Evolutionary conservation across 805 yeast species (phyloP).

Genomic region (Novakomyces olei): DNA sequence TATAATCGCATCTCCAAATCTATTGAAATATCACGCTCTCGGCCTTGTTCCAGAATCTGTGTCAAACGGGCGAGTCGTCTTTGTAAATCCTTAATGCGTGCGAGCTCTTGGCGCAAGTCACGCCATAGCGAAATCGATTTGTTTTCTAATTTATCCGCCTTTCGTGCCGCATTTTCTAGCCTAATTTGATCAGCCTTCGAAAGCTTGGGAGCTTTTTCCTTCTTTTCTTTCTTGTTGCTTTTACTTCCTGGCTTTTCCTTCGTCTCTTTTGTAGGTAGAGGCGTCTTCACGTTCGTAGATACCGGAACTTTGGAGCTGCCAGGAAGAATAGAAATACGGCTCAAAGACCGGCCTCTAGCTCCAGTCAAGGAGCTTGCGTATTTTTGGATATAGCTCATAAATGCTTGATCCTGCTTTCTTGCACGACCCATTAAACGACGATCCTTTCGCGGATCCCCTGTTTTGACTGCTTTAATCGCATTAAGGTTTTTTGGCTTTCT

Average conservation of each 20-base stretch:
- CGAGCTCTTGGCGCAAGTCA: neutral
- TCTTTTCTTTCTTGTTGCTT: neutral
- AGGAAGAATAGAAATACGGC: conserved; percentile 1
- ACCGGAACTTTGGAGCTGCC: neutral
- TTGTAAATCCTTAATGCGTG: conserved; percentile 1
- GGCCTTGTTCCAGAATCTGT: neutral
- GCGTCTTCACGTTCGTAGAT: neutral
- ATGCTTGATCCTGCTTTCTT: conserved; percentile 1
- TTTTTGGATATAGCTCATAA: conserved; percentile 2
- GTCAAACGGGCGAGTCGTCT: conserved; percentile 1
- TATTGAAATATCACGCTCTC: neutral
- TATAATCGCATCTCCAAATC: conserved; percentile 3
- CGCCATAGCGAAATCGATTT: neutral
- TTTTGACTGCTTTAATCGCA: too few relatives aligned
- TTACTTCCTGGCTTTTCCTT: neutral
- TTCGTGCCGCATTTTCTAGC: conserved; percentile 2
- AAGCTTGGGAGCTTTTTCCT: neutral
- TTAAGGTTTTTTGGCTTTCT: too few relatives aligned
- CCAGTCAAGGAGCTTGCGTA: conserved; percentile 2
- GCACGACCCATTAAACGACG: neutral
- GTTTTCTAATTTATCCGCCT: conserved; percentile 1
- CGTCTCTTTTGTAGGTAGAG: neutral
- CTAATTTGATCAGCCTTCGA: conserved; percentile 2
- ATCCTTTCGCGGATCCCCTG: conserved; percentile 1
- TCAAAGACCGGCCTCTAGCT: conserved; percentile 2